Base-by-base conservation (phyloP, 805 yeast species). In the Yamadazyma insecticola region DNA sequence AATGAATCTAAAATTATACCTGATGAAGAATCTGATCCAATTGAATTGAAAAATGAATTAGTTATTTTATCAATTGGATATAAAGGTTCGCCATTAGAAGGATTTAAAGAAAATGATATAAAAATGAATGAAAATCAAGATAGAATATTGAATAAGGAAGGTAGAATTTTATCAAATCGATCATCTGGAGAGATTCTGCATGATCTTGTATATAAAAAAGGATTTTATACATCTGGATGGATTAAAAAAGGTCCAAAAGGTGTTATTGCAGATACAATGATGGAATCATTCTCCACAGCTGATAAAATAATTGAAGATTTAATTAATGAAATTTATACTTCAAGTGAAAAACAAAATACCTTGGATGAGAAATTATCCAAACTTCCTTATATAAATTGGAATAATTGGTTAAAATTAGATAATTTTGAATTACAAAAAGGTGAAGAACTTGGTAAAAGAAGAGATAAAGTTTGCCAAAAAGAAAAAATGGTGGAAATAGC, bases 171-270 rank as follows among this genome's bases (percentile, higher is more conserved):
- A 19, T 29, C 49, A 6, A 26, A 30, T 2, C 22, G 28, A 11
- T 24, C 37, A 5, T 30, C 53, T 3, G 26, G 34, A 9, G 46
- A 35, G n/a, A 33, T 32, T 6, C n/a, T n/a, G n/a, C 34, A 47
- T 6, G 24, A 43, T 39, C 33, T 43, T 6, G 17, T 60, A 50
- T 50, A 46, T 26, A 43, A 51, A 26, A 49, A 48, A 2, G 81
- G 86, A 0, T 59, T 86, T 36, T 90, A 88, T 45, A 78, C 84
- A 2, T 65, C 88, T 6, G 98, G 98, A 0, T 92, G 98, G 98
- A 79, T 88, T 28, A 76, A 82, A 35, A 78, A 74, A 30, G 95
- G 95, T 1, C 83, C 95, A 6, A 72, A 72, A 17, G 98, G 98
- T 1, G 94, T 87, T 3, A 92, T 92, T 42, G 94, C 95, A 12